phyloP scores from a whole-genome alignment of 169 alveolate species.

The Plasmodium chabaudi region DNA sequence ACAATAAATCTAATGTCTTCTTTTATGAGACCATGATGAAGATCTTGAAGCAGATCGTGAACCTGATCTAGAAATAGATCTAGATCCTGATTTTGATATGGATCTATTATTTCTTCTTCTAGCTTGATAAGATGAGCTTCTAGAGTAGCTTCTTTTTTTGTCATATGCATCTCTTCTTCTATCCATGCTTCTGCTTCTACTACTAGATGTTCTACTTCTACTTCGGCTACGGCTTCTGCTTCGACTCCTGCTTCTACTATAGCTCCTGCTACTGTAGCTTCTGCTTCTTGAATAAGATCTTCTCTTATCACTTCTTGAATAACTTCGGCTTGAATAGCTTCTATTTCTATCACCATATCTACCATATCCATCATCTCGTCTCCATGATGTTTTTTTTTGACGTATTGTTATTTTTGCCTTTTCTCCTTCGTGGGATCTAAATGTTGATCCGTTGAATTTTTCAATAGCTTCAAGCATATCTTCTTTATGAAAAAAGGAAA shows the following conservation, averaged over 20 bases:
- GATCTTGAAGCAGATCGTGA: conserved; percentile 60
- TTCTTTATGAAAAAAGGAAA: conserved; percentile 85
- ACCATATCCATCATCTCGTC: conserved; percentile 73
- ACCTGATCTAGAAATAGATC: conserved; percentile 46
- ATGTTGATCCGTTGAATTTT: conserved; percentile 87
- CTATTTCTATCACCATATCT: conserved; percentile 68
- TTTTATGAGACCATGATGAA: conserved; percentile 74
- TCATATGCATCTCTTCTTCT: conserved; percentile 78
- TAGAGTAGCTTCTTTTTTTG: conserved; percentile 74
- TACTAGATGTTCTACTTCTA: conserved; percentile 21
- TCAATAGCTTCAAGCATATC: conserved; percentile 92
- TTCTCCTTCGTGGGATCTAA: conserved; percentile 90
- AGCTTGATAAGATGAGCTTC: conserved; percentile 63
- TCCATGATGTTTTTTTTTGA: conserved; percentile 80
- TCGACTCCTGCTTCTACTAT: conserved; percentile 61
- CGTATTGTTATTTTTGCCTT: conserved; percentile 87
- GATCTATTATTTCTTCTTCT: conserved; percentile 66
- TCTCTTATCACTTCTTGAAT: conserved; percentile 71
- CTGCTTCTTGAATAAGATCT: conserved; percentile 54
- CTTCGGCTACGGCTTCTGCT: conserved; percentile 46
- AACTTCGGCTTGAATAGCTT: conserved; percentile 71
- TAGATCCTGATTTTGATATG: conserved; percentile 52
- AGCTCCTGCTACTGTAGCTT: conserved; percentile 40
- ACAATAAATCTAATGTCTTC: conserved; percentile 57
- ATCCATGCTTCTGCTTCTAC: conserved; percentile 77